phyloP scores from a whole-genome alignment of 148 eudicot genomes.

The Pharnaceum exiguum region DNA sequence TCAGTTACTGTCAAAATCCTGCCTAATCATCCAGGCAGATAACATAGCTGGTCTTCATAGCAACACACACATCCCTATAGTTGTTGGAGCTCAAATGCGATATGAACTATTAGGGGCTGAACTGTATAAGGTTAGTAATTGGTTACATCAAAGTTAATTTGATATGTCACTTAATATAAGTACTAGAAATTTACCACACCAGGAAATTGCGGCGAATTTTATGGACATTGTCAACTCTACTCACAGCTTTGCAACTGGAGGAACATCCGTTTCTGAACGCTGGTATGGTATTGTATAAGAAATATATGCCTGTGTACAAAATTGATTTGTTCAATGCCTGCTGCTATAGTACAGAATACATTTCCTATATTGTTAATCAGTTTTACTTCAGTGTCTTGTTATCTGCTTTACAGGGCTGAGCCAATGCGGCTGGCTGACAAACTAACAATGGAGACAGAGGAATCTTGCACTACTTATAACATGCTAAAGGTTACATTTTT shows the following conservation, averaged over 20 bases:
- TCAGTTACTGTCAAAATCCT: neutral
- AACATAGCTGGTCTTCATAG: slow-evolving; percentile 54
- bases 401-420: slow-evolving; percentile 58
- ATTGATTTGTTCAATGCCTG: no score
- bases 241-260: slow-evolving; percentile 67
- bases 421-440: slow-evolving; percentile 51
- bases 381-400: slow-evolving; percentile 33
- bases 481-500: slow-evolving; percentile 53
- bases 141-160: neutral
- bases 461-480: slow-evolving; percentile 71
- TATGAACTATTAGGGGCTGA: slow-evolving; percentile 71
- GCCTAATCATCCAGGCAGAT: slow-evolving; percentile 39
- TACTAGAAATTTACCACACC: no score
- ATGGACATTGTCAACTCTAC: slow-evolving; percentile 65
- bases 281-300: no score
- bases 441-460: slow-evolving; percentile 50
- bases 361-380: no score
- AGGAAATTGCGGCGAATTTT: slow-evolving; percentile 65
- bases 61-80: slow-evolving; percentile 71
- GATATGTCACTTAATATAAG: no score
- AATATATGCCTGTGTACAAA: no score
- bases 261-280: slow-evolving; percentile 27
- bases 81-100: slow-evolving; percentile 69
- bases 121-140: slow-evolving; percentile 48
- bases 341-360: no score